A percentile compares a stretch with the other conserved stretches of the same genome.
Conservation (phyloP, 371 early-diverging fungal species). For the Apophysomyces trapeziformis region DNA sequence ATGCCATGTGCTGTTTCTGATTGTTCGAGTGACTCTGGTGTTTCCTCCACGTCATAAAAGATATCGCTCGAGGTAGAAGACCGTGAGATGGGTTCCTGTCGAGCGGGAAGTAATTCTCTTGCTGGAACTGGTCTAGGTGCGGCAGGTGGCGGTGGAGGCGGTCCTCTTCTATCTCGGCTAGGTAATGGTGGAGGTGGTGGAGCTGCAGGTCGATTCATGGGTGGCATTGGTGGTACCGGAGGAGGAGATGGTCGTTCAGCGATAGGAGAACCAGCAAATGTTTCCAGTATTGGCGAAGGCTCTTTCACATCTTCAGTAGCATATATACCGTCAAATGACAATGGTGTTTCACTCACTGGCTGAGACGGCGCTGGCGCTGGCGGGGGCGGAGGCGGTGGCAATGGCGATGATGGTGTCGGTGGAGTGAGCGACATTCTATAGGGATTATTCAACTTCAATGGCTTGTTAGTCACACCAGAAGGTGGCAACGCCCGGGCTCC, state of each 20-base stretch:
- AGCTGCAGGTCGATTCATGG: slow-evolving; percentile 18
- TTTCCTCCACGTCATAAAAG: neutral
- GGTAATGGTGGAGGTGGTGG: slow-evolving; percentile 44
- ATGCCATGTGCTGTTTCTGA: neutral
- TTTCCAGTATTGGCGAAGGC: neutral
- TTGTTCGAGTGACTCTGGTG: slow-evolving; percentile 7
- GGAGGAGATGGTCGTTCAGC: slow-evolving; percentile 3
- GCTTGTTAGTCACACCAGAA: slow-evolving; percentile 6
- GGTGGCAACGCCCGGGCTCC: neutral
- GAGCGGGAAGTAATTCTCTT: slow-evolving; percentile 10
- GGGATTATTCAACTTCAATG: slow-evolving; percentile 4
- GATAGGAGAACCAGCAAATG: neutral
- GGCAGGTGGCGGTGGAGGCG: slow-evolving; percentile 39
- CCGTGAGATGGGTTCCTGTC: slow-evolving; percentile 10
- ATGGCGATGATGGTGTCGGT: neutral
- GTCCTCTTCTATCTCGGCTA: slow-evolving; percentile 30
- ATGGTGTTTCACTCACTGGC: neutral
- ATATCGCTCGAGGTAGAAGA: slow-evolving; percentile 7
- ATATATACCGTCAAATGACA: slow-evolving; percentile 1
- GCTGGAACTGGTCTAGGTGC: slow-evolving; percentile 21
- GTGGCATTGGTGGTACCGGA: slow-evolving; percentile 27
- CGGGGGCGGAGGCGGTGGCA: neutral
- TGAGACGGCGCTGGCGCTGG: neutral
- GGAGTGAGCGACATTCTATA: slow-evolving; percentile 1
- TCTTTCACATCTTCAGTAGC: neutral